These are phyloP conservation scores for Butyriboletus loyo DNA, from an alignment of 768 basidiomycete species.

Conservation along the genomic window DNA sequence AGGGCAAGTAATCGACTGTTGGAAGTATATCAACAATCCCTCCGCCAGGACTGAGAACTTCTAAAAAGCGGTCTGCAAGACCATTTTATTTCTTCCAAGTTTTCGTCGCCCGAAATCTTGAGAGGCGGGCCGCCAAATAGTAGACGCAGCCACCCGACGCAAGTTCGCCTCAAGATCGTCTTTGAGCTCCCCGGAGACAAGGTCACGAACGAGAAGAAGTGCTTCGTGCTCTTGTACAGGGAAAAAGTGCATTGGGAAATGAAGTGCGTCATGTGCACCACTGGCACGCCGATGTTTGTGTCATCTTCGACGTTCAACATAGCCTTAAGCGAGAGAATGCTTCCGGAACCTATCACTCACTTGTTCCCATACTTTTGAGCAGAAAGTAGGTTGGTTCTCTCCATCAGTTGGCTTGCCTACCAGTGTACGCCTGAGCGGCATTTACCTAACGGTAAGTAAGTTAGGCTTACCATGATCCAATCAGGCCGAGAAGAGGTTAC, in stretches of 20 bases:
- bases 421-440: background rate
- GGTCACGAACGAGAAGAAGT: constrained; percentile 3
- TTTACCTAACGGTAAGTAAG: background rate
- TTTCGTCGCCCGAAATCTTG: constrained; percentile 1
- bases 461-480: constrained; percentile 7
- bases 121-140: constrained; percentile 8
- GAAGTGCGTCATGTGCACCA: constrained; percentile 5
- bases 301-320: background rate
- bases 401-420: constrained; percentile 7
- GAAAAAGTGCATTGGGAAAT: background rate
- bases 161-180: constrained; percentile 4
- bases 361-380: constrained; percentile 9
- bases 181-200: background rate
- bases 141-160: constrained; percentile 4
- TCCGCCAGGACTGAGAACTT: constrained; percentile 4
- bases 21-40: constrained; percentile 8
- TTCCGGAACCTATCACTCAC: background rate
- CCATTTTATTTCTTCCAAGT: constrained; percentile 3
- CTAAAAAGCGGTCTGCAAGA: background rate
- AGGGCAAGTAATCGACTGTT: background rate
- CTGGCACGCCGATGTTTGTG: constrained; percentile 6
- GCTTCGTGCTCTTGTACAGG: constrained; percentile 8
- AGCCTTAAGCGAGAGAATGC: background rate
- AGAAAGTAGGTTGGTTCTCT: background rate
- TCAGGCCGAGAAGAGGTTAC: constrained; percentile 7